These are phyloP conservation scores for Aegle marmelos DNA, from an alignment of 345 rosid species.

Conservation along the genomic window DNA sequence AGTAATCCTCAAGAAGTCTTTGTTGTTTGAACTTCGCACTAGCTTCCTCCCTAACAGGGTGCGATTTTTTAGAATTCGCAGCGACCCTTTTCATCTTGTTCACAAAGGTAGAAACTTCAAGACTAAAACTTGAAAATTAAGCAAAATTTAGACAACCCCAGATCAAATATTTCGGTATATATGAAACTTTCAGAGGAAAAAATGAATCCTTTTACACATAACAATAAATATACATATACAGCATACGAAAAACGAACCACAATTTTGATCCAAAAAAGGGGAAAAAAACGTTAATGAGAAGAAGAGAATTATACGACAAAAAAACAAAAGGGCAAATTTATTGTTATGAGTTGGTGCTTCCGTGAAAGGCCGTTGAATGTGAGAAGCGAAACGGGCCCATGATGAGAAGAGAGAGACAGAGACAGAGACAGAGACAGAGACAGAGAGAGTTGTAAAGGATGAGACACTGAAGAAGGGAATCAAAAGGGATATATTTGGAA, in stretches of 20 bases:
- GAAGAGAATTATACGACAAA: neutral
- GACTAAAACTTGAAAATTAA: neutral
- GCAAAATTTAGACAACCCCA: neutral
- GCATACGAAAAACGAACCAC: neutral
- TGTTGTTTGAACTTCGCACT: conserved; percentile 26
- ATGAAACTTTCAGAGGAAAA: neutral
- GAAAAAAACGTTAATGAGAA: neutral
- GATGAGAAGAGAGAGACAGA: neutral
- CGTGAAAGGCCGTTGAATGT: conserved; percentile 15
- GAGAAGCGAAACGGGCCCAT: conserved; percentile 33
- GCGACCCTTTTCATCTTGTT: conserved; percentile 29
- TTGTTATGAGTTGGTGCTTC: neutral
- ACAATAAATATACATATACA: neutral
- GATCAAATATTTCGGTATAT: neutral
- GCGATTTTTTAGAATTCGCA: conserved; percentile 7
- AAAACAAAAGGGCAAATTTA: neutral
- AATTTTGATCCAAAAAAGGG: neutral
- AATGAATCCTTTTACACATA: conserved; percentile 3
- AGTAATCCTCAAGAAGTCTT: conserved; percentile 31
- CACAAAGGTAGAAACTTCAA: conserved; percentile 16
- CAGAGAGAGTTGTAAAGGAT: conserved; percentile 6
- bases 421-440: neutral
- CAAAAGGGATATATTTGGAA: conserved; percentile 37
- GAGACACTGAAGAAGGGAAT: conserved; percentile 16
- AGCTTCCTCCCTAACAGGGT: conserved; percentile 16